A percentile compares a stretch with the other conserved stretches of the same genome.
Evolutionary conservation across 805 yeast genomes (phyloP).

Genomic region (Kluyveromyces dobzhanskii): DNA sequence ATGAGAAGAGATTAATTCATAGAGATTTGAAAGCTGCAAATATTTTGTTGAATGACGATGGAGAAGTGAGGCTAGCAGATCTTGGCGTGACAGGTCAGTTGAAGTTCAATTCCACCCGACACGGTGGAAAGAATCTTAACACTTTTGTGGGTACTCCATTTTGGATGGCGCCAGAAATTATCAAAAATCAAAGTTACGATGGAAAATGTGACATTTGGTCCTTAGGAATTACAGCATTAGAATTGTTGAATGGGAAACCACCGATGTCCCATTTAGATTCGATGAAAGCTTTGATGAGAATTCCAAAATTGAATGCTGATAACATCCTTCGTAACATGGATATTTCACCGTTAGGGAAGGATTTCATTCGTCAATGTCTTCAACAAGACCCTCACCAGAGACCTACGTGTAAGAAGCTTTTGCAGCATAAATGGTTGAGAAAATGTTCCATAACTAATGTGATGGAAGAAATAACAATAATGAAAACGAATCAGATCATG

Average conservation of each 20-base stretch:
- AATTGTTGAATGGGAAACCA: constrained; percentile 72
- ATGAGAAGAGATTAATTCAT: constrained; percentile 68
- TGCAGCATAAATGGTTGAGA: constrained; percentile 40
- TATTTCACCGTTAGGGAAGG: constrained; percentile 9
- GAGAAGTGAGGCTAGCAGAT: constrained; percentile 77
- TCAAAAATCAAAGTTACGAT: constrained; percentile 56
- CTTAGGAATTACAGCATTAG: constrained; percentile 85
- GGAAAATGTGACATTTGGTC: constrained; percentile 95
- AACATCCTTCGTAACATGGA: constrained; percentile 1
- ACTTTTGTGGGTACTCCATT: constrained; percentile 94
- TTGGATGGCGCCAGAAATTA: constrained; percentile 99
- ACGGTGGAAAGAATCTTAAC: constrained; percentile 26
- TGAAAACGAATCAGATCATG: constrained; percentile 15
- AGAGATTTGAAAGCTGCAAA: constrained; percentile 90
- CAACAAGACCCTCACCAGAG: constrained; percentile 57
- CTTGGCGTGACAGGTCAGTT: constrained; percentile 90
- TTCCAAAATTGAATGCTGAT: constrained; percentile 24
- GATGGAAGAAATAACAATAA: constrained; percentile 32
- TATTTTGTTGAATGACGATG: constrained; percentile 60
- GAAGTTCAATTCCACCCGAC: constrained; percentile 51
- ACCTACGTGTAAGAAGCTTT: constrained; percentile 50
- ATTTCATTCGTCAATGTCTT: constrained; percentile 59
- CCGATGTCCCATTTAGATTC: constrained; percentile 72
- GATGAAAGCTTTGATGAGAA: constrained; percentile 54
- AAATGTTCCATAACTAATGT: constrained; percentile 30